These are phyloP conservation scores for Kickxella alabastrina DNA, from an alignment of 192 early-diverging fungal genomes.

Conservation along the genomic window DNA sequence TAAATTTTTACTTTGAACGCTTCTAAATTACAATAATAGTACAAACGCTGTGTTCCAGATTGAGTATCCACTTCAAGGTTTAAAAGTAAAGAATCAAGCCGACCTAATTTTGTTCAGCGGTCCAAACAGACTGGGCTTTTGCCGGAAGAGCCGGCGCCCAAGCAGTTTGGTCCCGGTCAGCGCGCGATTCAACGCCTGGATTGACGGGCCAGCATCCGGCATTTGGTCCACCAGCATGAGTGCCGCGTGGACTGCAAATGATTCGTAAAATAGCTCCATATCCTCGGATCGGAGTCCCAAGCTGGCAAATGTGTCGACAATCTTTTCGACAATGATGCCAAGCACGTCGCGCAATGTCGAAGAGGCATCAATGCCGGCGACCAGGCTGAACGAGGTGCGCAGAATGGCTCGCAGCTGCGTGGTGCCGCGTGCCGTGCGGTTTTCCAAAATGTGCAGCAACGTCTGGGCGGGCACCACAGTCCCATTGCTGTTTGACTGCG, in stretches of 20 bases:
- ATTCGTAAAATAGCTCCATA: slow-evolving; percentile 24
- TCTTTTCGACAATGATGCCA: slow-evolving; percentile 20
- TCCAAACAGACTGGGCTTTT: slow-evolving; percentile 19
- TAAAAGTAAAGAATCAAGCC: not conserved
- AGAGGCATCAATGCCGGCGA: slow-evolving; percentile 12
- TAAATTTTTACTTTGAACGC: no score
- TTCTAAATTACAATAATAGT: no score
- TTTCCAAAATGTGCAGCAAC: slow-evolving; percentile 15
- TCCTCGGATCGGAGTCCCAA: slow-evolving; percentile 19
- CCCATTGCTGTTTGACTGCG: not conserved
- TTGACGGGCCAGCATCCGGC: slow-evolving; percentile 4
- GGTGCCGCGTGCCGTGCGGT: slow-evolving; percentile 9
- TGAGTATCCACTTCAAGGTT: no score
- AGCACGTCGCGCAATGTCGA: slow-evolving; percentile 17
- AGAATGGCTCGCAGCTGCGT: slow-evolving; percentile 18
- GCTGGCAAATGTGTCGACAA: slow-evolving; percentile 21
- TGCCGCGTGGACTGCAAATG: slow-evolving; percentile 6
- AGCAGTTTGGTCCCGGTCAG: slow-evolving; percentile 19
- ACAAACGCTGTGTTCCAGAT: not conserved
- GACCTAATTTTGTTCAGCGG: slow-evolving; percentile 24
- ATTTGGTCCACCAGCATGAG: slow-evolving; percentile 8
- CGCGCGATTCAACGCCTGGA: slow-evolving; percentile 13
- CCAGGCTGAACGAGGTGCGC: slow-evolving; percentile 17
- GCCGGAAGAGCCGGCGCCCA: slow-evolving; percentile 15
- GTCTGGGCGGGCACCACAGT: slow-evolving; percentile 1